Evolutionary conservation across 768 basidiomycete species (phyloP).

Genomic region (Tylopilus sp.): DNA sequence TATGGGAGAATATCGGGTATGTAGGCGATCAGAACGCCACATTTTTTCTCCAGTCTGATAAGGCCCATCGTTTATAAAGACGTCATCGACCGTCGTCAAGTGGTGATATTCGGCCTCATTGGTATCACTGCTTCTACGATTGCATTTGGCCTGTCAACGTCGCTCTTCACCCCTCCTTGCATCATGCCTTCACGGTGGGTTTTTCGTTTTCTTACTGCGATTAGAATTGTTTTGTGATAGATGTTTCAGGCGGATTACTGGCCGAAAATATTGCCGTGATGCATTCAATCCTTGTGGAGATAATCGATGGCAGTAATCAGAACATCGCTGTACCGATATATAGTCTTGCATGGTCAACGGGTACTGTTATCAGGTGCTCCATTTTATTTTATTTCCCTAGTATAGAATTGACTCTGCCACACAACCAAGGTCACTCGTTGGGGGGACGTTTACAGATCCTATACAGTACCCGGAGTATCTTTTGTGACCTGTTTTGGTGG

Average conservation of each 20-base stretch:
- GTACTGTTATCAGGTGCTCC: background rate
- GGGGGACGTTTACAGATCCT: background rate
- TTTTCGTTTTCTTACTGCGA: background rate
- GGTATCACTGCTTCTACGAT: background rate
- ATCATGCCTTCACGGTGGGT: background rate
- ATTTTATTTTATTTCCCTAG: background rate
- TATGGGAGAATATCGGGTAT: background rate
- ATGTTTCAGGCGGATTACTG: background rate
- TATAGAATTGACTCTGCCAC: too few relatives aligned
- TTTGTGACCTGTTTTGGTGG: background rate
- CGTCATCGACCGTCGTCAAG: background rate
- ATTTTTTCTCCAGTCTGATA: background rate
- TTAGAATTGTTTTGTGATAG: background rate
- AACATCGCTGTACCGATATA: background rate
- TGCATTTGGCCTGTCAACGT: background rate
- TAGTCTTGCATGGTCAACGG: background rate
- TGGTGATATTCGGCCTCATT: background rate
- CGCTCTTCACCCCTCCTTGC: background rate
- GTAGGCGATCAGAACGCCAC: background rate
- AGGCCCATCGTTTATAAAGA: background rate
- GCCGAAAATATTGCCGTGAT: background rate
- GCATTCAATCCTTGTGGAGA: too few relatives aligned
- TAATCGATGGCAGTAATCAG: too few relatives aligned
- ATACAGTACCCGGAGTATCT: background rate
- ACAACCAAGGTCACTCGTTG: too few relatives aligned